phyloP scores from a whole-genome alignment of 208 protist genomes.

The Leishmania aethiopica region DNA sequence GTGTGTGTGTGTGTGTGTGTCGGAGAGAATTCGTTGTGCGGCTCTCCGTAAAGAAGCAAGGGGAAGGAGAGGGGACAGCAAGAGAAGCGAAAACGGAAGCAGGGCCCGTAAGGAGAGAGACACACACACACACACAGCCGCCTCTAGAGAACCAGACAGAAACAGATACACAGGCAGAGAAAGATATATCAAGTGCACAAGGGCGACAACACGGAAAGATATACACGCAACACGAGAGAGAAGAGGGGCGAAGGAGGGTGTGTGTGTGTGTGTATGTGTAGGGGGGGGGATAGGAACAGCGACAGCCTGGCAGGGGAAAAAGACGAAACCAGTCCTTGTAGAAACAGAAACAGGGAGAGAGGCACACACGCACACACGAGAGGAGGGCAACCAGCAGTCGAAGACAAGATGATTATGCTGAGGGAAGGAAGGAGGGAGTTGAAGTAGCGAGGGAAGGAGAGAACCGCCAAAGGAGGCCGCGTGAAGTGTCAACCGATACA shows the following conservation, averaged over 20 bases:
- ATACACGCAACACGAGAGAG: neutral
- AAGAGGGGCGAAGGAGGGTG: neutral
- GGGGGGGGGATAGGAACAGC: neutral
- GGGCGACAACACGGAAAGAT: neutral
- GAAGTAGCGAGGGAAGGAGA: neutral
- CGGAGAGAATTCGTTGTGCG: neutral
- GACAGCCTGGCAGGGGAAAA: neutral
- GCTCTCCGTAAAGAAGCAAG: neutral
- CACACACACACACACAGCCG: neutral
- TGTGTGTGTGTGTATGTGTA: too few species aligned
- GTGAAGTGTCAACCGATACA: constrained; percentile 12
- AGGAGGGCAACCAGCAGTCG: neutral
- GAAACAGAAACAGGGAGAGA: neutral
- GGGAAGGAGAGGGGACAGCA: neutral
- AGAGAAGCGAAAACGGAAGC: neutral
- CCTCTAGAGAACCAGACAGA: neutral
- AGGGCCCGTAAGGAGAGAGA: neutral
- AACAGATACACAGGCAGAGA: neutral
- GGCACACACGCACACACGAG: neutral
- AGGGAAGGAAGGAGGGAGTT: neutral
- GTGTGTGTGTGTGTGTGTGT: too few species aligned
- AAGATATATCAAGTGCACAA: neutral
- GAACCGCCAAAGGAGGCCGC: neutral
- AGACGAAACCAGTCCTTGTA: neutral
- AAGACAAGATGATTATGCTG: neutral